A percentile compares a stretch with the other conserved stretches of the same genome.
These are phyloP conservation scores for Aspergillus fijiensis DNA, from an alignment of 2,329 filamentous ascomycete genomes.

Conservation along the genomic window DNA sequence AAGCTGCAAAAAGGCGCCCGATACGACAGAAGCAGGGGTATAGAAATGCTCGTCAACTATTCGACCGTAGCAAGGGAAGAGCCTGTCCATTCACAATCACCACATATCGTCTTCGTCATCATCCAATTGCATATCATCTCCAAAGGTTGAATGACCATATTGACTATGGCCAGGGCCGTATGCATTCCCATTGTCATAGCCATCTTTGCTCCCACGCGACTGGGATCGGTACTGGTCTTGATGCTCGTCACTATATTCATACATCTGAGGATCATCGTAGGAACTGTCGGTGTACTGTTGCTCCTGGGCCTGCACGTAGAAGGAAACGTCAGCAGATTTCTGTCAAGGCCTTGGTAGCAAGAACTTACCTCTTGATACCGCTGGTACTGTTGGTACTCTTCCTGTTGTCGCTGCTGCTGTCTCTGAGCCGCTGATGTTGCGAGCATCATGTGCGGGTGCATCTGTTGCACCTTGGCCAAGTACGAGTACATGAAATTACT, in stretches of 20 bases:
- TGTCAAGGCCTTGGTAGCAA: not conserved
- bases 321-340: not conserved
- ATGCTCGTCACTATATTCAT: constrained; percentile 50
- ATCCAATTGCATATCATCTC: constrained; percentile 44
- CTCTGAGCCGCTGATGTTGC: constrained; percentile 76
- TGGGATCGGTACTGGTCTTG: constrained; percentile 39
- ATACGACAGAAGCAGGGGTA: constrained; percentile 33
- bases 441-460: constrained; percentile 94
- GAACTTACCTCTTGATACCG: constrained; percentile 47
- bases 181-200: constrained; percentile 39
- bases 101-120: constrained; percentile 52
- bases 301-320: constrained; percentile 22
- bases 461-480: constrained; percentile 95
- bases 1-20: constrained; percentile 24
- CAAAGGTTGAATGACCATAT: constrained; percentile 42
- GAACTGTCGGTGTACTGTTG: constrained; percentile 42
- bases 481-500: constrained; percentile 99
- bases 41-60: constrained; percentile 29
- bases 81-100: constrained; percentile 35
- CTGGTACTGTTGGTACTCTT: constrained; percentile 48
- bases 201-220: constrained; percentile 37
- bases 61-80: constrained; percentile 24
- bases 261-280: constrained; percentile 53
- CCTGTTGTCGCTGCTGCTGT: constrained; percentile 42
- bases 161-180: constrained; percentile 40